Conservation (phyloP, 2,329 filamentous ascomycete genomes). For the Hypoxylon sp. region DNA sequence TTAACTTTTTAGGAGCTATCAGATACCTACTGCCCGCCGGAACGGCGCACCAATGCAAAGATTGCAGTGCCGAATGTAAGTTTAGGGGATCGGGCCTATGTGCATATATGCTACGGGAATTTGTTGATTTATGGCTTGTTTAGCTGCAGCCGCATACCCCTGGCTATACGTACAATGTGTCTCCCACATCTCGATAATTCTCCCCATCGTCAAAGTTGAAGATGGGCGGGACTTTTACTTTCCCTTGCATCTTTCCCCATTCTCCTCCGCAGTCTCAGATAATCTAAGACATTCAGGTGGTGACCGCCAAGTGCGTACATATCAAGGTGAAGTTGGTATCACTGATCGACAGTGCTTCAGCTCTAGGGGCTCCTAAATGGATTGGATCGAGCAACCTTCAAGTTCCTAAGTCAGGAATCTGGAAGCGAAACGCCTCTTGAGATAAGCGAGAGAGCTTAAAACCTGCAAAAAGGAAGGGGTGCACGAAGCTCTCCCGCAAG, state of each 20-base stretch:
- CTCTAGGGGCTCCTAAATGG: neutral
- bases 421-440: slow-evolving; percentile 36
- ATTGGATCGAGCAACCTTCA: slow-evolving; percentile 15
- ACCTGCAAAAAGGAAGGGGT: slow-evolving; percentile 21
- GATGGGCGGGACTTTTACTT: slow-evolving; percentile 6
- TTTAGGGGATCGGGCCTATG: slow-evolving; percentile 23
- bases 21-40: slow-evolving; percentile 15
- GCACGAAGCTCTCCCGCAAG: slow-evolving; percentile 11
- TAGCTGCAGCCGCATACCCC: slow-evolving; percentile 17
- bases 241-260: slow-evolving; percentile 10
- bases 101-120: slow-evolving; percentile 16
- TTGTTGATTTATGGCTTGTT: slow-evolving; percentile 8
- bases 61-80: slow-evolving; percentile 15
- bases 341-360: slow-evolving; percentile 8
- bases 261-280: slow-evolving; percentile 12
- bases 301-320: slow-evolving; percentile 7
- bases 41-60: slow-evolving; percentile 19
- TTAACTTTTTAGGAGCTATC: slow-evolving; percentile 21
- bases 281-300: slow-evolving; percentile 11
- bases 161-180: slow-evolving; percentile 8
- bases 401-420: slow-evolving; percentile 14
- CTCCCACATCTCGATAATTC: slow-evolving; percentile 20
- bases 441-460: slow-evolving; percentile 38
- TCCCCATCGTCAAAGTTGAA: slow-evolving; percentile 6
- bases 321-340: slow-evolving; percentile 1